phyloP scores from a whole-genome alignment of 306 rosid genomes.

The Casuarina cunninghamiana region DNA sequence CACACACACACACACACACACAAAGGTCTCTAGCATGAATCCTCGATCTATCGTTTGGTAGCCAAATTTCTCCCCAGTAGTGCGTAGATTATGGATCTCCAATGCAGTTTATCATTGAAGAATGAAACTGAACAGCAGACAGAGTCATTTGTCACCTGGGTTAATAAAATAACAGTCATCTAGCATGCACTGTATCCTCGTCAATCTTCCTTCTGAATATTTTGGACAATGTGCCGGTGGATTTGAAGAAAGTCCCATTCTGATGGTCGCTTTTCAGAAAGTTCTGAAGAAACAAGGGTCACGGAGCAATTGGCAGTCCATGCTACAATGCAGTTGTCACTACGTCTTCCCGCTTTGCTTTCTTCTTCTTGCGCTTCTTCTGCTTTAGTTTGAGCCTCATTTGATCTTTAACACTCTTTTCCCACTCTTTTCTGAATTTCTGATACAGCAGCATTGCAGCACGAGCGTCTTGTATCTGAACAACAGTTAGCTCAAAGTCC shows the following conservation, averaged over 20 bases:
- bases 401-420: constrained; percentile 62
- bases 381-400: constrained; percentile 57
- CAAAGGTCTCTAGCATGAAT: too few relatives aligned
- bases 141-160: neutral
- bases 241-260: neutral
- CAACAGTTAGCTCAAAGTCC: neutral
- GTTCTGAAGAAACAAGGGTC: neutral
- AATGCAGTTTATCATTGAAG: neutral
- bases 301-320: constrained; percentile 5
- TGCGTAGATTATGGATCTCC: neutral
- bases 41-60: constrained; percentile 1
- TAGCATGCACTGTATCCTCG: neutral
- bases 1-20: too few relatives aligned
- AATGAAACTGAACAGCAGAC: neutral
- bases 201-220: constrained; percentile 8
- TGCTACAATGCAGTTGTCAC: constrained; percentile 31
- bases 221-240: neutral
- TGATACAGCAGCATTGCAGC: constrained; percentile 94
- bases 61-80: constrained; percentile 2
- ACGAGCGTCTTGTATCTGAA: constrained; percentile 85
- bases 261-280: neutral
- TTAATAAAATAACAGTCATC: neutral
- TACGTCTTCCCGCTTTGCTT: constrained; percentile 41
- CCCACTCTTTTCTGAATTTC: constrained; percentile 76
- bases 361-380: constrained; percentile 63